Evolutionary conservation across 106 monocot genomes (phyloP).

Genomic region (Alisma plantagoaquatica): DNA sequence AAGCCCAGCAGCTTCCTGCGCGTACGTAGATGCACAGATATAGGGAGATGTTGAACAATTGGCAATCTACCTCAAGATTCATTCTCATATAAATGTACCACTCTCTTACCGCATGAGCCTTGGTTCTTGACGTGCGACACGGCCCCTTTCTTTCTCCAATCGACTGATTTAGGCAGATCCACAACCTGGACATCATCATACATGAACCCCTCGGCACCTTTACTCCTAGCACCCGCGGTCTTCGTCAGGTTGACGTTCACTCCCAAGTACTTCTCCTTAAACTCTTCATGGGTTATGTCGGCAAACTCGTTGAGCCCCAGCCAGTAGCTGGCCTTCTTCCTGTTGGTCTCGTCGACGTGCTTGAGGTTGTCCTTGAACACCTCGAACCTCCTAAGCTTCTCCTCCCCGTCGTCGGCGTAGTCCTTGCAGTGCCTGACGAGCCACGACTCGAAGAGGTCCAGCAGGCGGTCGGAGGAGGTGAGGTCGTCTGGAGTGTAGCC

Average conservation of each 20-base stretch:
- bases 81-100: too few relatives aligned
- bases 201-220: neutral
- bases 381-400: conserved; percentile 4
- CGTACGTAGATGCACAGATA: conserved; percentile 7
- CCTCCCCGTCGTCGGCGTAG: neutral
- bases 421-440: conserved; percentile 17
- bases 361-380: conserved; percentile 6
- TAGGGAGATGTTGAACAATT: conserved; percentile 26
- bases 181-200: too few relatives aligned
- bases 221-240: neutral
- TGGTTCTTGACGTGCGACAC: conserved; percentile 10
- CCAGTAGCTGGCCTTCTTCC: neutral
- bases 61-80: conserved; percentile 20
- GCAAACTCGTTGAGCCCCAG: too few relatives aligned
- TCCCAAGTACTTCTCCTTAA: conserved; percentile 3
- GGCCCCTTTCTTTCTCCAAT: conserved; percentile 10
- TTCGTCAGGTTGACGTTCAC: too few relatives aligned
- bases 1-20: too few relatives aligned
- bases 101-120: conserved; percentile 13
- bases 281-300: conserved; percentile 12
- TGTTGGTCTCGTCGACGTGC: conserved; percentile 2
- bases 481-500: conserved; percentile 19
- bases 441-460: conserved; percentile 27
- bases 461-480: conserved; percentile 3
- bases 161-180: neutral